Conservation (phyloP, 2,329 filamentous ascomycete species). For the Aspergillus arachidicola region DNA sequence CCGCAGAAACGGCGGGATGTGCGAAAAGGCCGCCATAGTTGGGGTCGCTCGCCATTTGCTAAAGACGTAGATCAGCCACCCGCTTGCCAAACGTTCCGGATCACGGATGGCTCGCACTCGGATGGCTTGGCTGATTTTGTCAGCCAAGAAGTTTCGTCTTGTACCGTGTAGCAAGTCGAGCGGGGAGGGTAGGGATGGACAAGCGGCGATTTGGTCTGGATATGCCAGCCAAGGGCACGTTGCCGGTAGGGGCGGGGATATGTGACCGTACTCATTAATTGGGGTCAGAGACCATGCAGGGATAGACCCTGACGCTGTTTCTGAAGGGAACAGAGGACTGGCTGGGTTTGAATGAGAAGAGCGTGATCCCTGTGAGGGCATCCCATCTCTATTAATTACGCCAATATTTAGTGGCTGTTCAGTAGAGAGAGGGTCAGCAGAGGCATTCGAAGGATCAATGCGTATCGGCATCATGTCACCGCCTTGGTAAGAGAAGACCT, state of each 20-base stretch:
- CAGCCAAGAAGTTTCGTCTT: conserved; percentile 14
- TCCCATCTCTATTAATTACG: neutral
- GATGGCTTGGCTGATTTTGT: conserved; percentile 8
- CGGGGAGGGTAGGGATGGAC: conserved; percentile 9
- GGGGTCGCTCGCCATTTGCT: conserved; percentile 14
- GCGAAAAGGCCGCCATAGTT: neutral
- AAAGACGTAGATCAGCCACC: conserved; percentile 14
- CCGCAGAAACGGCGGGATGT: neutral
- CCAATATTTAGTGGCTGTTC: neutral
- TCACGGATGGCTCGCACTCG: conserved; percentile 10
- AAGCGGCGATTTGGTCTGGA: conserved; percentile 10
- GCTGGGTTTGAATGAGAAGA: neutral
- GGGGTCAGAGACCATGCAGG: conserved; percentile 1
- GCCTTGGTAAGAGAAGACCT: neutral
- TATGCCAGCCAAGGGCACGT: conserved; percentile 1
- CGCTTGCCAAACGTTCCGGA: conserved; percentile 12
- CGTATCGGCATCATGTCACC: neutral
- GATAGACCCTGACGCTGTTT: neutral
- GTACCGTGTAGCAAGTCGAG: conserved; percentile 18
- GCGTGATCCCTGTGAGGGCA: neutral
- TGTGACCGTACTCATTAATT: neutral
- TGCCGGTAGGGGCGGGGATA: neutral
- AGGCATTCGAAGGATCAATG: neutral
- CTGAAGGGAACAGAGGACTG: neutral
- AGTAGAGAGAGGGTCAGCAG: neutral